Percentiles rank a stretch among this genome's conserved stretches.
Conservation (phyloP, 208 protist species). For the Naegleria fowleri region DNA sequence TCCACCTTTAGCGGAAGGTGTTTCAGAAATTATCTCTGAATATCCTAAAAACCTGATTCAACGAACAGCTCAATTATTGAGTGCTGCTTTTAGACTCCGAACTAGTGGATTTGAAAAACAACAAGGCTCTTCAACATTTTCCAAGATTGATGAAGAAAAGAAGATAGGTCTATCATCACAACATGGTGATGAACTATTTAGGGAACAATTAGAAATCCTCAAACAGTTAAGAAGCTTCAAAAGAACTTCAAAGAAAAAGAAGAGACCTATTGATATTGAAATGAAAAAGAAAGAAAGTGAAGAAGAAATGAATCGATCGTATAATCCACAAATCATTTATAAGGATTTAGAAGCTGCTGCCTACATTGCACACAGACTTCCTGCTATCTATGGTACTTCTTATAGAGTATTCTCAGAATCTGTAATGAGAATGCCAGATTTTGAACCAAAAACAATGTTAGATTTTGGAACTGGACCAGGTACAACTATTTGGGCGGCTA, state of each 20-base stretch:
- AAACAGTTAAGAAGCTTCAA: not conserved
- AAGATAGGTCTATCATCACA: not conserved
- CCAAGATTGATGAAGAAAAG: not conserved
- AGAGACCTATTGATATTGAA: not conserved
- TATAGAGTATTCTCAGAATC: not conserved
- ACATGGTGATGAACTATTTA: not conserved
- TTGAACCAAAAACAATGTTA: conserved; percentile 11
- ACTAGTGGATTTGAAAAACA: not conserved
- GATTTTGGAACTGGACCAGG: conserved; percentile 29
- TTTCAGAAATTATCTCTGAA: not conserved
- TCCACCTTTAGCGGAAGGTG: not conserved
- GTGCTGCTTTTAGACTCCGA: not conserved
- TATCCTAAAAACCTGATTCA: not conserved
- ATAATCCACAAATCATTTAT: conserved; percentile 10
- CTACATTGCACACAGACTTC: not conserved
- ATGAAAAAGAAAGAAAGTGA: not conserved
- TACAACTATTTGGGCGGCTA: conserved; percentile 28
- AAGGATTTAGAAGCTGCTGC: not conserved
- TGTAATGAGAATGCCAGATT: conserved; percentile 16
- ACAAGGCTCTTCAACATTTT: not conserved
- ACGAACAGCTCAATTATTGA: conserved; percentile 2
- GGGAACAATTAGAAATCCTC: not conserved
- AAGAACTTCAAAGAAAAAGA: not conserved
- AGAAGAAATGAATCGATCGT: not conserved
- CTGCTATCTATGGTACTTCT: conserved; percentile 2